Conservation (phyloP, 2,329 filamentous ascomycete genomes). For the Septoria linicola region DNA sequence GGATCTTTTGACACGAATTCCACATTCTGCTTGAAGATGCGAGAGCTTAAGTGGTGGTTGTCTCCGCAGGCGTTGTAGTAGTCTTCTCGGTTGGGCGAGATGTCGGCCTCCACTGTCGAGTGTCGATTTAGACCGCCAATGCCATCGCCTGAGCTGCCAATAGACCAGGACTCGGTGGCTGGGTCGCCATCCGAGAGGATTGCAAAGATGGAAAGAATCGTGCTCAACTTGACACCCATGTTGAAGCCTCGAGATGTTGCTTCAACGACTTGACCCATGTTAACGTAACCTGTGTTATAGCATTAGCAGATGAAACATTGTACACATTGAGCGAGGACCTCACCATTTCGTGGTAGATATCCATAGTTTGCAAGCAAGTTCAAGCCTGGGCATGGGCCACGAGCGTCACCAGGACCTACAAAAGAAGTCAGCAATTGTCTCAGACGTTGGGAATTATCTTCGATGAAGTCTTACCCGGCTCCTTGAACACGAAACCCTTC, state of each 20-base stretch:
- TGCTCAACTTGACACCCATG: constrained; percentile 42
- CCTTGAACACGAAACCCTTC: constrained; percentile 29
- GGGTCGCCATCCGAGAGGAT: constrained; percentile 34
- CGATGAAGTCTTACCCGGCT: too few species aligned
- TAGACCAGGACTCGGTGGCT: constrained; percentile 31
- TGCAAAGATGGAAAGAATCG: constrained; percentile 39
- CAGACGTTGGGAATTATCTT: too few species aligned
- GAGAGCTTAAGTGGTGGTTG: constrained; percentile 37
- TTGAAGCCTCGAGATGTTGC: constrained; percentile 38
- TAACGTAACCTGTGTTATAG: constrained; percentile 27
- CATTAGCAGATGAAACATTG: not conserved
- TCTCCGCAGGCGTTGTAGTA: constrained; percentile 39
- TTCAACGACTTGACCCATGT: constrained; percentile 37
- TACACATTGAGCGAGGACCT: not conserved
- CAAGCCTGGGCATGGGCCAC: constrained; percentile 43
- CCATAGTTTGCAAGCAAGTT: constrained; percentile 45
- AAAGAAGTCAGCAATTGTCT: too few species aligned
- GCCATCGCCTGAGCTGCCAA: constrained; percentile 28
- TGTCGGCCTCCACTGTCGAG: constrained; percentile 34
- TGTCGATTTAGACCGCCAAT: constrained; percentile 36
- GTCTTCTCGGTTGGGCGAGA: constrained; percentile 37
- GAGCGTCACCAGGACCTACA: constrained; percentile 33
- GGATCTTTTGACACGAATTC: constrained; percentile 22
- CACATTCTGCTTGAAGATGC: constrained; percentile 36
- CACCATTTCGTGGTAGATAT: constrained; percentile 44